Percentiles rank a stretch among this genome's conserved stretches.
phyloP scores from a whole-genome alignment of 768 basidiomycete species.

The Lactifluus pinguis region DNA sequence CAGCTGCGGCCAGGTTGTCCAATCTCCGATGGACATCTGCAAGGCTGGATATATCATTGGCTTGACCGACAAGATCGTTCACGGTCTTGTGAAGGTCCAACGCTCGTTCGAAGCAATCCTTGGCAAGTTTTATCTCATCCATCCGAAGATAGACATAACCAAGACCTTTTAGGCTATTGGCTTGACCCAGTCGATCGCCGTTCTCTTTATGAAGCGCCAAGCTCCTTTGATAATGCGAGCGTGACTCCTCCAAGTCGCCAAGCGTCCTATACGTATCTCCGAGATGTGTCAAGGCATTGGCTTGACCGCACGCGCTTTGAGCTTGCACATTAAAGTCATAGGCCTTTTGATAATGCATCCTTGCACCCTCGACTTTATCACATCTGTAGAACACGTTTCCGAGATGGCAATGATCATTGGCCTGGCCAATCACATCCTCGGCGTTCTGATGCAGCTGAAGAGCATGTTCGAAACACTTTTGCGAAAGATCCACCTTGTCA shows the following conservation, averaged over 20 bases:
- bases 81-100: not conserved
- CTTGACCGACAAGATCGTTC: constrained; percentile 13
- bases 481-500: not conserved
- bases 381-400: constrained; percentile 8
- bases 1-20: not conserved
- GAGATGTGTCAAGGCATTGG: constrained; percentile 13
- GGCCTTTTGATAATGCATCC: not conserved
- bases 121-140: not conserved
- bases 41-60: constrained; percentile 7
- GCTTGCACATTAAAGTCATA: not conserved
- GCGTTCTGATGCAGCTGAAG: not conserved
- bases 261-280: constrained; percentile 12
- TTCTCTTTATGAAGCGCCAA: not conserved
- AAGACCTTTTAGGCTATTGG: constrained; percentile 13
- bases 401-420: constrained; percentile 11
- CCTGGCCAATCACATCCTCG: constrained; percentile 8
- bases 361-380: constrained; percentile 5
- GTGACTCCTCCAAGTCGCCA: constrained; percentile 1
- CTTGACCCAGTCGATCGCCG: constrained; percentile 5
- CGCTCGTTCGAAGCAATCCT: constrained; percentile 4
- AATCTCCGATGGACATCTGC: constrained; percentile 10
- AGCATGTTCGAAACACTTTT: not conserved
- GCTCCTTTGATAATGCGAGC: not conserved
- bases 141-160: constrained; percentile 4
- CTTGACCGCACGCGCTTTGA: constrained; percentile 3